Evolutionary conservation across 768 basidiomycete genomes (phyloP), one percentile per base, ranked within the genome.

Genomic region (Pulveroboletus sp.): DNA sequence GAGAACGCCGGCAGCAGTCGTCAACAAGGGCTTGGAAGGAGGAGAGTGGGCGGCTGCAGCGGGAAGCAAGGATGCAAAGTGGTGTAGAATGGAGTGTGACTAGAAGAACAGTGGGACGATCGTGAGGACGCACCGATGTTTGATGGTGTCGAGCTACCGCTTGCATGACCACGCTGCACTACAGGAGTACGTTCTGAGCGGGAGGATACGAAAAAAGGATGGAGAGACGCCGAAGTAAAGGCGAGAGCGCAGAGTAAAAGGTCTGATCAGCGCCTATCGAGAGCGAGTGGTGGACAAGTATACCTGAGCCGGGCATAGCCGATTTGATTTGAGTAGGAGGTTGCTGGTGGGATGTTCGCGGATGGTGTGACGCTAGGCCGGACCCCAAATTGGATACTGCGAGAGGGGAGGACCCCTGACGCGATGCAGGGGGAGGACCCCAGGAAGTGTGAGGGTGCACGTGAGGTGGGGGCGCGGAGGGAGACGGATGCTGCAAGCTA

Each of bases 281-380:
- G 12, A 28, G 40, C 9, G 31, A 42, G 28, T 6, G 40, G 46
- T 10, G 30, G 40, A 35, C 17, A 40, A 43, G 27, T 49, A 41
- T 56, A 66, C 64, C 64, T 65, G 62, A 45, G 48, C 64, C 64
- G 60, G 64, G 55, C 62, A 65, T 66, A 64, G 55, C 64, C 64
- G 64, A 46, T 62, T 65, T 65, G 59, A 64, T 60, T 41, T 59
- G 64, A 33, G 59, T n/a, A 17, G 61, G 56, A 42, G 52, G 53
- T 18, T 57, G 64, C 49, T 66, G 64, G 54, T 62, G 64, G 40
- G 65, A 57, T 24, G 56, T 46, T 51, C 65, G 60, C 40, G 55
- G 24, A 54, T 66, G 65, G 49, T 54, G 63, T 54, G 62, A 55
- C 44, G 57, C 44, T 46, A 54, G 36, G 11, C 46, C 36, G 9